Conservation (phyloP, 129 eudicot genomes). For the Arctium lappa region DNA sequence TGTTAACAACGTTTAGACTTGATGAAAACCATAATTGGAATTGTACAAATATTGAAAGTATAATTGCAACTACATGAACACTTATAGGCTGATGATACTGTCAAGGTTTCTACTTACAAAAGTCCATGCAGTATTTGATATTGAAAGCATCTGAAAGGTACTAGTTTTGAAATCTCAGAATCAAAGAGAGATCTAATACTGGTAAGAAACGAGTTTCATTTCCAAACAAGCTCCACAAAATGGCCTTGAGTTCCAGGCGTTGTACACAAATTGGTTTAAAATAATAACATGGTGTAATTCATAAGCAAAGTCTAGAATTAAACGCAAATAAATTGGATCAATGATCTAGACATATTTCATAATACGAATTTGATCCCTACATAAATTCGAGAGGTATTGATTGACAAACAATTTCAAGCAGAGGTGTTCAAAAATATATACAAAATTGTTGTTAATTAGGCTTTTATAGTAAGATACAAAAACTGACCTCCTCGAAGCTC, state of each 20-base stretch:
- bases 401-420: neutral
- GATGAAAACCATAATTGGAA: neutral
- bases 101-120: neutral
- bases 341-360: neutral
- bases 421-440: neutral
- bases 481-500: conserved; percentile 41
- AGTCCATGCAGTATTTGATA: neutral
- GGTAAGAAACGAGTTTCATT: neutral
- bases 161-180: neutral
- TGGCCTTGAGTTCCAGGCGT: neutral
- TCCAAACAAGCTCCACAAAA: neutral
- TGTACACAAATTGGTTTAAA: neutral
- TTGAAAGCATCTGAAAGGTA: neutral
- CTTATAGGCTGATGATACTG: neutral
- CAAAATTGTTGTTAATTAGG: neutral
- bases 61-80: neutral
- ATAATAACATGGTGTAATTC: neutral
- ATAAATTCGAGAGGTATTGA: neutral
- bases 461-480: neutral
- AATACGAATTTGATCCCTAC: neutral
- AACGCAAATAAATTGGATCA: neutral
- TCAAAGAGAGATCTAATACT: neutral
- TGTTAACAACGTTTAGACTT: neutral
- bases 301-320: neutral
- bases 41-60: neutral